These are phyloP conservation scores for Aspergillus panamensis DNA, from an alignment of 495 filamentous ascomycete genomes.

Conservation along the genomic window DNA sequence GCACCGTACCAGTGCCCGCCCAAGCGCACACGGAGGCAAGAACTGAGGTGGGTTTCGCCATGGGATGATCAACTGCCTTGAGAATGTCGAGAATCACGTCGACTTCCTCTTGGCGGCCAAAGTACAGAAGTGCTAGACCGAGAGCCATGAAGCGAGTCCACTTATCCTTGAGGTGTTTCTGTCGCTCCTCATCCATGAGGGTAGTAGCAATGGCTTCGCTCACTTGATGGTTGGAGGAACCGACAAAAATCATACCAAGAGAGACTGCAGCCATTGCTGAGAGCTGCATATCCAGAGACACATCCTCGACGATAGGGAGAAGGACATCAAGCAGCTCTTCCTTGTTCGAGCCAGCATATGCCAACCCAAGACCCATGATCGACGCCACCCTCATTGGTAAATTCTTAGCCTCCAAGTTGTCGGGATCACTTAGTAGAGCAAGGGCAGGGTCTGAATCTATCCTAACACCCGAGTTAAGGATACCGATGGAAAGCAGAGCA, in stretches of 20 bases:
- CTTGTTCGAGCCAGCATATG: slow-evolving; percentile 89
- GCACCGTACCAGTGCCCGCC: slow-evolving; percentile 93
- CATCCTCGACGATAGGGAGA: slow-evolving; percentile 80
- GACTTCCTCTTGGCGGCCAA: slow-evolving; percentile 94
- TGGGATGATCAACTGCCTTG: slow-evolving; percentile 92
- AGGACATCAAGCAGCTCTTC: slow-evolving; percentile 76
- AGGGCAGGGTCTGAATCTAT: slow-evolving; percentile 82
- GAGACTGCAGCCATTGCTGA: slow-evolving; percentile 95
- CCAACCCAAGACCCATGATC: slow-evolving; percentile 93
- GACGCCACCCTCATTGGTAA: slow-evolving; percentile 70
- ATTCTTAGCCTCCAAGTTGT: slow-evolving; percentile 73
- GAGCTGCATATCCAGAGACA: slow-evolving; percentile 82
- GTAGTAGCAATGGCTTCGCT: slow-evolving; percentile 86
- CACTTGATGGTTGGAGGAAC: slow-evolving; percentile 83
- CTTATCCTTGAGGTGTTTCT: slow-evolving; percentile 87
- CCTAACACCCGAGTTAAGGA: slow-evolving; percentile 88
- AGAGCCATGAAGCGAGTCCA: slow-evolving; percentile 97
- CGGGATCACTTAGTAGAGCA: slow-evolving; percentile 74
- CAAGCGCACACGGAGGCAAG: slow-evolving; percentile 95
- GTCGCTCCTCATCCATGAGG: slow-evolving; percentile 84
- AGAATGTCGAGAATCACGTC: slow-evolving; percentile 92
- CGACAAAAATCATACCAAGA: slow-evolving; percentile 87
- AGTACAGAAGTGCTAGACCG: slow-evolving; percentile 89
- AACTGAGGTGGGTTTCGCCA: slow-evolving; percentile 84
- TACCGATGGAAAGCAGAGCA: slow-evolving; percentile 82